Base-by-base conservation (phyloP, 2,329 filamentous ascomycete genomes). In the Oidium heveae region DNA sequence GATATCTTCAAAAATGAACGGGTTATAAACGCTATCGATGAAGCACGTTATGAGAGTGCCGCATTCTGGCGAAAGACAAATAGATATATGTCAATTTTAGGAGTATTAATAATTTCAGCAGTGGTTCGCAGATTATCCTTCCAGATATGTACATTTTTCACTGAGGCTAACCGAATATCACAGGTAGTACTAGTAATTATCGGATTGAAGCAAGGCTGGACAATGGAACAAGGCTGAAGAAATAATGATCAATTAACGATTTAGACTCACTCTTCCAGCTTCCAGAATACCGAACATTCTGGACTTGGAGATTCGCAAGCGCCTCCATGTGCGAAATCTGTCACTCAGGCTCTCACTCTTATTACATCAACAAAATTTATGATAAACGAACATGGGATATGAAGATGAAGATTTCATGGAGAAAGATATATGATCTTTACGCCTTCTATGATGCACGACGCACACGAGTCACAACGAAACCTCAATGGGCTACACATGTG, bases 11-110 rank as follows among this genome's bases (percentile, higher is more conserved):
- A 55, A 9, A 59, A 61, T 56, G 60, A 65, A 54, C 58, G 61
- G 32, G 58, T 61, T 44, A 63, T 64, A 52, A 60, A 61, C 6
- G 62, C 61, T 10, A 58, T 63, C 56, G 65, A 65, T 52, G 65
- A 66, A 54, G 59, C 59, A 3, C 55, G 63, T 54, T 66, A 62
- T 59, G 70, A 77, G 57, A 80, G 77, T 64, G 76, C 77, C n/a
- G 69, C 70, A 22, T 80, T 77, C 77, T 80, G 77, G 77, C 71
- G 77, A 58, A 76, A 73, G 58, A 66, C 80, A 43, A 80, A 80
- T 64, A 71, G 76, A 50, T 72, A 74, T 65, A 79, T 80, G 75
- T 73, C 71, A 57, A 68, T 72, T 33, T 64, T 79, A 51, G 77
- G 77, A 20, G 61, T 76, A 37, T 67, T 74, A 55, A 70, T 79